phyloP scores from a whole-genome alignment of 2,329 filamentous ascomycete genomes.

The Colletotrichum trifolii region DNA sequence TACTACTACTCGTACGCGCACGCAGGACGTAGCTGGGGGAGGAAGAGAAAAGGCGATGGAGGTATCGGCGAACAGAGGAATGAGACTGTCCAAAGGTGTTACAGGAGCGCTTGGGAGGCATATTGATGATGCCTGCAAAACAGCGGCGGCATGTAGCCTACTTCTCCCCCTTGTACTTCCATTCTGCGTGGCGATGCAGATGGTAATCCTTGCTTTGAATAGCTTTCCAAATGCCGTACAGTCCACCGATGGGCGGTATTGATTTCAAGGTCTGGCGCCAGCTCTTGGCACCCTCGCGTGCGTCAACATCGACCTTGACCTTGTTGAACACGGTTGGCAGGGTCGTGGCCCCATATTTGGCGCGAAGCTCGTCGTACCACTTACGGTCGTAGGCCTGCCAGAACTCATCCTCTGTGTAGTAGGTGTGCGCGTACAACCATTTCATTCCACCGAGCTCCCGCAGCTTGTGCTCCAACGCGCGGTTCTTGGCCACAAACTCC shows the following conservation, averaged over 20 bases:
- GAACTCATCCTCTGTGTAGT: slow-evolving; percentile 80
- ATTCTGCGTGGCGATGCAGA: slow-evolving; percentile 63
- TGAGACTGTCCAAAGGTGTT: too few species aligned
- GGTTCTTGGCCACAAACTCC: slow-evolving; percentile 77
- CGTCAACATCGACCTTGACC: slow-evolving; percentile 66
- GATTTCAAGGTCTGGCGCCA: slow-evolving; percentile 58
- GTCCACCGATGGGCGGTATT: slow-evolving; percentile 66
- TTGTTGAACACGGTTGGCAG: slow-evolving; percentile 79
- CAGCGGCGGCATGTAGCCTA: neutral
- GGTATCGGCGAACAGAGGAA: too few species aligned
- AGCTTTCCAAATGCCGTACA: slow-evolving; percentile 69
- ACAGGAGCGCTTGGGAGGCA: too few species aligned
- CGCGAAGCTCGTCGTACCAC: slow-evolving; percentile 72
- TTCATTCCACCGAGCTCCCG: slow-evolving; percentile 79
- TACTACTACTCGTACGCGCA: too few species aligned
- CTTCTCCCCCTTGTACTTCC: slow-evolving; percentile 59
- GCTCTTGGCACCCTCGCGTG: slow-evolving; percentile 50
- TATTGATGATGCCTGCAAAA: too few species aligned
- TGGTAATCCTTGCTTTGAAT: slow-evolving; percentile 68
- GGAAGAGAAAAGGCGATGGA: too few species aligned
- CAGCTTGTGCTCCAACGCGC: slow-evolving; percentile 76
- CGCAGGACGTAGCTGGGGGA: too few species aligned
- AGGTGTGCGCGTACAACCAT: slow-evolving; percentile 89
- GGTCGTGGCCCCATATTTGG: slow-evolving; percentile 70
- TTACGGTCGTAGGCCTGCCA: slow-evolving; percentile 69